Evolutionary conservation across 139 green algal genomes (phyloP), one percentile per base, ranked within the genome.

Genomic region (Eudorina sp.): DNA sequence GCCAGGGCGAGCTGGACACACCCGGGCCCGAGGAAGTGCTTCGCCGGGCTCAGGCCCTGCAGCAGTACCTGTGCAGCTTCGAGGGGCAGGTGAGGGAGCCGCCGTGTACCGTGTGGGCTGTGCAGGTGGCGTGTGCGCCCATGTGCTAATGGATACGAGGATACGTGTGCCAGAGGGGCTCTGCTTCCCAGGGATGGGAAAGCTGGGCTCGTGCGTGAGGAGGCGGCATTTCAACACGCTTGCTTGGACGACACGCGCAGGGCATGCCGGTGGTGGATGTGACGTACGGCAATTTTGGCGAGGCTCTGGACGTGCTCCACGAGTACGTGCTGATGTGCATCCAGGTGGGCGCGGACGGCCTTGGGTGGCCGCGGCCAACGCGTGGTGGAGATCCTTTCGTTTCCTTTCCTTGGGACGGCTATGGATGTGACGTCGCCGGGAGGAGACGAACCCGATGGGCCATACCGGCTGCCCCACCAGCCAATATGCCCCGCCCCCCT

Each of bases 241-340:
- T 66, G 23, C n/a, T n/a, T n/a, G n/a, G n/a, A n/a, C n/a, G n/a
- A n/a, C n/a, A n/a, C n/a, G n/a, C 66, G 31, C 77, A 91, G 18
- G 91, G 92, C 18, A 89, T 97, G 82, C 95, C 94, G 3, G 93
- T 97, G 14, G 85, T 97, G 11, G 34, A 83, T 23, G 85, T 95
- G 8, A 79, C 68, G 45, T 91, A 95, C 62, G 92, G 90, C 13
- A 87, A 85, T 43, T 94, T 96, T 53, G 64, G 53, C 0, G 88
- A 92, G 29, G 91, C 92, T 1, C 58, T 97, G 46, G 95, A 97
- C 75, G 58, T 83, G 46, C 85, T 97, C 90, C 95, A 97, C 53
- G 93, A 96, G 76, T 96, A 97, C 81, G 88, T 96, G 34, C 89
- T 97, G 41, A 83, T 94, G 66, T 96, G 92, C 77, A 96, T 97